Evolutionary conservation across 1,284 basidiomycete species (phyloP).

Genomic region (Boletus smithii): DNA sequence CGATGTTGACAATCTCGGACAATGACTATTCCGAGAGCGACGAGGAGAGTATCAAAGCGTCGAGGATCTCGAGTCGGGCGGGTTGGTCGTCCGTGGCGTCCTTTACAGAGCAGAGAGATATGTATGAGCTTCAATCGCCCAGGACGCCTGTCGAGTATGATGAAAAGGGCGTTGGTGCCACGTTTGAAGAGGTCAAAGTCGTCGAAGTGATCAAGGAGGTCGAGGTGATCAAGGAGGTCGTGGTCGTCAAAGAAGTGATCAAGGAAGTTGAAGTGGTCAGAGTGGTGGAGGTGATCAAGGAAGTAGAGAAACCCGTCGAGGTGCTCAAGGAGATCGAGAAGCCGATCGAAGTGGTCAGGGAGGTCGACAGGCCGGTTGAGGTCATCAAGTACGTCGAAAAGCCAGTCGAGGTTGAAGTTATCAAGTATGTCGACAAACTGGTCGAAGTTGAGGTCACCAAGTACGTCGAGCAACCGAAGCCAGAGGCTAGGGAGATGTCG

Average conservation of each 20-base stretch:
- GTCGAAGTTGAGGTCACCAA: constrained; percentile 30
- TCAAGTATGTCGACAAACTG: constrained; percentile 31
- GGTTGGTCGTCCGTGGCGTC: constrained; percentile 32
- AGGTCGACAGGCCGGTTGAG: constrained; percentile 26
- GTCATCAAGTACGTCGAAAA: constrained; percentile 29
- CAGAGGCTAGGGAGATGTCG: constrained; percentile 66
- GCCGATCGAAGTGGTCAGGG: constrained; percentile 25
- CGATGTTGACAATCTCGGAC: constrained; percentile 68
- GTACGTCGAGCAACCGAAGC: constrained; percentile 43
- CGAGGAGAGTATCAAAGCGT: constrained; percentile 67
- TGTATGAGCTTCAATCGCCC: constrained; percentile 8
- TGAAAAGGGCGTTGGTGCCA: constrained; percentile 37
- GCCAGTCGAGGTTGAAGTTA: constrained; percentile 22
- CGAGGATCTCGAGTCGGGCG: constrained; percentile 41
- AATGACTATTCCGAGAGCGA: constrained; percentile 58
- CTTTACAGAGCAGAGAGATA: constrained; percentile 13
- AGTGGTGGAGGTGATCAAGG: constrained; percentile 29
- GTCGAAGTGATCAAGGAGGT: constrained; percentile 31
- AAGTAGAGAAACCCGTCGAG: constrained; percentile 27
- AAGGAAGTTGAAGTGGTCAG: constrained; percentile 46
- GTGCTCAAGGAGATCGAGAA: constrained; percentile 34
- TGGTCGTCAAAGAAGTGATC: constrained; percentile 35
- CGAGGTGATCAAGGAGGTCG: constrained; percentile 26
- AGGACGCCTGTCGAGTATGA: constrained; percentile 36
- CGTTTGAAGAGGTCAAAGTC: constrained; percentile 33